Evolutionary conservation across 2,329 filamentous ascomycete species (phyloP).

Genomic region (Waltergamsia citrina): DNA sequence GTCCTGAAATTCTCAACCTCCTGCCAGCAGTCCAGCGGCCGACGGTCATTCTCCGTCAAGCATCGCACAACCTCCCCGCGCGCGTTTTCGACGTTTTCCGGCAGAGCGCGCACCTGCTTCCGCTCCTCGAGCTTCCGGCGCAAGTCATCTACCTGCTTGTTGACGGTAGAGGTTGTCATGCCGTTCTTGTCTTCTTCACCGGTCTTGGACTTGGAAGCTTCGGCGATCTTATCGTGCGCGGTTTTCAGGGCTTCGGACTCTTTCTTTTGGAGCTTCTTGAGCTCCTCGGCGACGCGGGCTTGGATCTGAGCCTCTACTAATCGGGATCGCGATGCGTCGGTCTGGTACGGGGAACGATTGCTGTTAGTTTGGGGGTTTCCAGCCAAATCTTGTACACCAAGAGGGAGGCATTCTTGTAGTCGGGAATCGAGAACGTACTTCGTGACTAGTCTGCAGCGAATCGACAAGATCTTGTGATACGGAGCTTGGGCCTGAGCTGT

Average conservation of each 20-base stretch:
- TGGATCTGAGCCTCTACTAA: slow-evolving; percentile 82
- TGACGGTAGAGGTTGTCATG: slow-evolving; percentile 31
- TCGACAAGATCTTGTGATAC: slow-evolving; percentile 77
- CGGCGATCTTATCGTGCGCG: slow-evolving; percentile 56
- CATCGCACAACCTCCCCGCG: slow-evolving; percentile 71
- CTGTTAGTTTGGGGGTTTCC: not conserved
- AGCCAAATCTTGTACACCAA: not conserved
- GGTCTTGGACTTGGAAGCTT: slow-evolving; percentile 49
- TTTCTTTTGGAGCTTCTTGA: slow-evolving; percentile 65
- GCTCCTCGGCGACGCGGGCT: slow-evolving; percentile 74
- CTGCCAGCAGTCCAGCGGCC: slow-evolving; percentile 88
- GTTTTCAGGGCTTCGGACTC: slow-evolving; percentile 60
- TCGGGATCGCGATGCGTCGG: slow-evolving; percentile 77
- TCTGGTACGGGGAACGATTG: slow-evolving; percentile 41
- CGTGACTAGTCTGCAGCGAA: slow-evolving; percentile 71
- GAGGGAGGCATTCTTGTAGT: not conserved
- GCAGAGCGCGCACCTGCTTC: slow-evolving; percentile 58
- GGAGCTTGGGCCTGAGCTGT: slow-evolving; percentile 35
- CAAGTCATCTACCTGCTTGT: slow-evolving; percentile 50
- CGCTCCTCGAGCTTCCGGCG: slow-evolving; percentile 49
- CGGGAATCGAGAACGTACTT: slow-evolving; percentile 47
- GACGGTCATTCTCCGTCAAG: slow-evolving; percentile 72
- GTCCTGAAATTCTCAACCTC: slow-evolving; percentile 87
- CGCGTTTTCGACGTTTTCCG: slow-evolving; percentile 63
- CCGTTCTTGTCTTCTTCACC: slow-evolving; percentile 22